These are phyloP conservation scores for Lipomyces orientalis DNA, from an alignment of 805 yeast species.

Conservation along the genomic window DNA sequence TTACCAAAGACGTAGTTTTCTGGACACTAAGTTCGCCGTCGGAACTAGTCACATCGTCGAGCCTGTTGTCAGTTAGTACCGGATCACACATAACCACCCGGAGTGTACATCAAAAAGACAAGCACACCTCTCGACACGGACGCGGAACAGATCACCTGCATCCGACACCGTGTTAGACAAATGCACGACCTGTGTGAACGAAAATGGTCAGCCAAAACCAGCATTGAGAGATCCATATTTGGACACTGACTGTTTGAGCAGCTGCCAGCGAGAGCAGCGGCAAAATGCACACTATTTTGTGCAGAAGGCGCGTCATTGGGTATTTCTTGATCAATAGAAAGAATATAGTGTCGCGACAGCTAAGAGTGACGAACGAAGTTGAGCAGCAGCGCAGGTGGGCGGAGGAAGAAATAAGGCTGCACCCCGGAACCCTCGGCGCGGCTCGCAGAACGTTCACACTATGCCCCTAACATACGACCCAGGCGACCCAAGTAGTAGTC, in stretches of 20 bases:
- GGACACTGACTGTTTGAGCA: neutral
- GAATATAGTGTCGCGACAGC: neutral
- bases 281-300: neutral
- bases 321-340: neutral
- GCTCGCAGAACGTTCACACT: neutral
- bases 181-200: neutral
- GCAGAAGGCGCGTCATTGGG: neutral
- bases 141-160: neutral
- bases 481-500: too few species aligned
- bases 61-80: neutral
- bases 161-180: slow-evolving; percentile 5
- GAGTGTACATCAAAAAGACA: neutral
- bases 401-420: too few species aligned
- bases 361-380: neutral
- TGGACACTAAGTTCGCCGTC: slow-evolving; percentile 6
- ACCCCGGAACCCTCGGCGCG: neutral
- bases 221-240: neutral
- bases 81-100: neutral
- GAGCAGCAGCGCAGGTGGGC: neutral
- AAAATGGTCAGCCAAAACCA: neutral
- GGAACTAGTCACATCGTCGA: neutral
- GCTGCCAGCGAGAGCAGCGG: neutral
- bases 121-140: neutral
- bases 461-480: too few species aligned
- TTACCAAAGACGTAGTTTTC: slow-evolving; percentile 4